Evolutionary conservation across 805 yeast genomes (phyloP), one percentile per base, ranked within the genome.

Genomic region (Wickerhamiella nectarea): DNA sequence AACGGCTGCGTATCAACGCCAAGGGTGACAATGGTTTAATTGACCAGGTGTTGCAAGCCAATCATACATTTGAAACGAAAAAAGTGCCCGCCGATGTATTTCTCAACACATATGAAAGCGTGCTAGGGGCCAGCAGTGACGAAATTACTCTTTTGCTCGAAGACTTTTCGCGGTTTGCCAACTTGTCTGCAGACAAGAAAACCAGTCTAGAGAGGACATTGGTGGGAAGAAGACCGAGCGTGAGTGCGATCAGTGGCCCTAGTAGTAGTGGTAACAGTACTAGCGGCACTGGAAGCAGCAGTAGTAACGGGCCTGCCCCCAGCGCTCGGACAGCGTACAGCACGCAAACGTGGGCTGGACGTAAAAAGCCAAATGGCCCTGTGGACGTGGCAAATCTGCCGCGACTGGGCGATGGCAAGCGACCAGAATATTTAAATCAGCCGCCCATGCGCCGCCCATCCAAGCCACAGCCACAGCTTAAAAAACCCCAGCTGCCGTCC

Each of bases 1-100:
- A 60, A 45, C 52, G 53, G 40, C 45, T 55, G 50, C 34, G 48
- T 41, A 45, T 53, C 42, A 45, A 56, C 51, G 38, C 66, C 57
- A 36, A 54, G 55, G 45, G 66, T 58, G 52, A 50, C 55, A n/a
- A 44, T 25, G 58, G 56, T 10, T 53, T 52, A 11, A 52, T 54
- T 25, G 46, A 51, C 25, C 45, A 53, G 24, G 37, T 53, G 15
- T 21, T 42, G 8, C 48, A 47, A 11, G 57, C 51, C 6, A 52
- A 51, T 40, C 18, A 29, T 15, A 53, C 53, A 6, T 56, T 46
- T 40, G 43, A 48, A 15, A 36, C 20, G 4, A 45, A 46, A 36
- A 43, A 42, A 3, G 56, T 54, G 6, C 58, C 58, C 2, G 50
- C 43, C 1, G 45, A 43, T 15, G 49, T 51, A 6, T 51, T 53